A percentile compares a stretch with the other conserved stretches of the same genome.
Evolutionary conservation across 2,329 filamentous ascomycete species (phyloP).

Genomic region (Knufia petricola): DNA sequence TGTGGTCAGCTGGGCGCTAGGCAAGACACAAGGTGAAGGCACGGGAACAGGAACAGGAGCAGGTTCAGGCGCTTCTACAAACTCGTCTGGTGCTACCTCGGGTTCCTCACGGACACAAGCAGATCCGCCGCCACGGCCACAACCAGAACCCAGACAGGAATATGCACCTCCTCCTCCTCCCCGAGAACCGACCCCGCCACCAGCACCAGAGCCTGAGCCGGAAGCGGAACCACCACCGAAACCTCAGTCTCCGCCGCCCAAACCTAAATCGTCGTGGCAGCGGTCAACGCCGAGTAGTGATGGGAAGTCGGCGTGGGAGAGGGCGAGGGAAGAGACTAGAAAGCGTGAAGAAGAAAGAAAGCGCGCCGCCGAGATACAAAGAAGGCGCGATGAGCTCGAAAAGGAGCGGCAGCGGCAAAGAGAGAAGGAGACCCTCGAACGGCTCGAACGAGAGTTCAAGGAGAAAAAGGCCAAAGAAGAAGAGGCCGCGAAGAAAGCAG

Average conservation of each 20-base stretch:
- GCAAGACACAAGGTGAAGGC: constrained; percentile 51
- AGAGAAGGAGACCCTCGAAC: constrained; percentile 21
- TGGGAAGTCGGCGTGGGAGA: constrained; percentile 23
- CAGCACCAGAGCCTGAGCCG: neutral
- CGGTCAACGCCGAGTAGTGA: constrained; percentile 16
- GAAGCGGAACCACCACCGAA: constrained; percentile 11
- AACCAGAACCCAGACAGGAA: neutral
- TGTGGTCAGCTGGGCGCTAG: constrained; percentile 67
- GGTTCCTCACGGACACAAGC: constrained; percentile 4
- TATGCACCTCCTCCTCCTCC: constrained; percentile 5
- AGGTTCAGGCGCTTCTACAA: neutral
- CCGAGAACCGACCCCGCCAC: constrained; percentile 5
- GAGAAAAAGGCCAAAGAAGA: constrained; percentile 28
- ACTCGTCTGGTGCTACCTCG: neutral
- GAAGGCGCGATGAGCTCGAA: constrained; percentile 19
- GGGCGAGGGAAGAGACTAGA: constrained; percentile 23
- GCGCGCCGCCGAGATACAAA: constrained; percentile 16
- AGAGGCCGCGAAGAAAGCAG: constrained; percentile 25
- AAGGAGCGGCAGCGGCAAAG: constrained; percentile 22
- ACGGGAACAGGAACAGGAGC: no score
- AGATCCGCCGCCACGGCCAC: constrained; percentile 7
- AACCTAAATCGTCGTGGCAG: constrained; percentile 23
- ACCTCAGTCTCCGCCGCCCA: constrained; percentile 13
- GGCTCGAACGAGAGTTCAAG: constrained; percentile 25
- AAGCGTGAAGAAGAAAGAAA: constrained; percentile 23